A percentile compares a stretch with the other conserved stretches of the same genome.
These are phyloP conservation scores for Leucaena leucocephala DNA, from an alignment of 306 rosid species.

Conservation along the genomic window DNA sequence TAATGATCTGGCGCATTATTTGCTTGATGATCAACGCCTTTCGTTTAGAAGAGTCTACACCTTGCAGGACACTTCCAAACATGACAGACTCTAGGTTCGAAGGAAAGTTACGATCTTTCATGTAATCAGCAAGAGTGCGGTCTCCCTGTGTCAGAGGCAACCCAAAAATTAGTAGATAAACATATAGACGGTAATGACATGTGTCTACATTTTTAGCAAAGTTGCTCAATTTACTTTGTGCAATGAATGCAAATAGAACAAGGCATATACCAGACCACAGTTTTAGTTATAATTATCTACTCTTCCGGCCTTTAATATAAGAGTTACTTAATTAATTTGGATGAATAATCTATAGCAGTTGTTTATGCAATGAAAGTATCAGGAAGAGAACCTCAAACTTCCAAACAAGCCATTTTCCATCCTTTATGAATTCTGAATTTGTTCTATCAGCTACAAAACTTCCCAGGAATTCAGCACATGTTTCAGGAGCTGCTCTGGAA, in stretches of 20 bases:
- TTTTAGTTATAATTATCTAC: background rate
- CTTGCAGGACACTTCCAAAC: constrained; percentile 89
- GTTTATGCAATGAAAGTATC: constrained; percentile 23
- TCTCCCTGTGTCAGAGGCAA: constrained; percentile 67
- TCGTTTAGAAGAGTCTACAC: constrained; percentile 66
- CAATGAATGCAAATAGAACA: constrained; percentile 22
- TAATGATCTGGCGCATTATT: constrained; percentile 85
- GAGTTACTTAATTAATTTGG: too few relatives aligned
- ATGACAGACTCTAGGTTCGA: constrained; percentile 80
- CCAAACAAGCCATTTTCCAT: constrained; percentile 99
- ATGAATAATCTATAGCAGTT: constrained; percentile 30
- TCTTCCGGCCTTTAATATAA: too few relatives aligned
- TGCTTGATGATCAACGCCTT: constrained; percentile 92
- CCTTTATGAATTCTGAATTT: constrained; percentile 66
- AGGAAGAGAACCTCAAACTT: constrained; percentile 80
- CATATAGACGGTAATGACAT: constrained; percentile 30
- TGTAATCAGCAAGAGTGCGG: constrained; percentile 80
- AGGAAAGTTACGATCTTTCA: constrained; percentile 80
- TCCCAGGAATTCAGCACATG: constrained; percentile 93
- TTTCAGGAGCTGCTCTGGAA: constrained; percentile 97
- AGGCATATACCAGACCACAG: constrained; percentile 16
- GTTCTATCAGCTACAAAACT: constrained; percentile 81
- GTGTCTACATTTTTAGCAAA: background rate
- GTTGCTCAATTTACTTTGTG: constrained; percentile 9
- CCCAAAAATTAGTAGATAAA: constrained; percentile 45